Percentiles rank a stretch among this genome's conserved stretches.
phyloP scores from a whole-genome alignment of 495 filamentous ascomycete species.

The Chaetomidium leptoderma region DNA sequence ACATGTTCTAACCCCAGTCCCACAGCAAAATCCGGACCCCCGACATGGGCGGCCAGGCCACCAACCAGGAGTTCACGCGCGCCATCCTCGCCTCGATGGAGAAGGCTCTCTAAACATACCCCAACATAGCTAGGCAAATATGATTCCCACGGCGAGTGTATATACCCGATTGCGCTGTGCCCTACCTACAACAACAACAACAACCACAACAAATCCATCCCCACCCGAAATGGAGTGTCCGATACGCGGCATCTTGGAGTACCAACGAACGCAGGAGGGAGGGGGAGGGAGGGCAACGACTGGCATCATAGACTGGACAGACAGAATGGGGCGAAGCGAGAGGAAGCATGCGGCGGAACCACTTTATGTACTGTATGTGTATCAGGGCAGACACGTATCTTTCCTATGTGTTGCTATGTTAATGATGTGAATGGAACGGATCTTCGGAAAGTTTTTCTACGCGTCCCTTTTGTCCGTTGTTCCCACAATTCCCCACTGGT shows the following conservation, averaged over 20 bases:
- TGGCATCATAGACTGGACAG: constrained; percentile 10
- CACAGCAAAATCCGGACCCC: constrained; percentile 74
- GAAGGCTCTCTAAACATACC: constrained; percentile 30
- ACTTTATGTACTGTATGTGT: constrained; percentile 12
- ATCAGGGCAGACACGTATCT: constrained; percentile 4
- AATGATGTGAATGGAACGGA: constrained; percentile 14
- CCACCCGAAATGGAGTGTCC: neutral
- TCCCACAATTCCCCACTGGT: neutral
- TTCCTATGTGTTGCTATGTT: constrained; percentile 9
- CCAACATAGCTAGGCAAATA: neutral
- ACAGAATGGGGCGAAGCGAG: neutral
- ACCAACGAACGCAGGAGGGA: neutral
- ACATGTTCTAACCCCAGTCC: constrained; percentile 32
- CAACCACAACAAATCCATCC: neutral
- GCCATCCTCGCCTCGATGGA: constrained; percentile 95
- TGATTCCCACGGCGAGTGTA: constrained; percentile 7
- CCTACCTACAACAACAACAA: neutral
- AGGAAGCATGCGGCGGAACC: neutral
- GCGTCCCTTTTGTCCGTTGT: neutral
- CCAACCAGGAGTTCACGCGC: constrained; percentile 90
- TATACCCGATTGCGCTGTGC: constrained; percentile 1
- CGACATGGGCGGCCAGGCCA: constrained; percentile 88
- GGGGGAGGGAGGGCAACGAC: neutral
- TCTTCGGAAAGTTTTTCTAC: neutral
- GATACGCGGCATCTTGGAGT: neutral